Evolutionary conservation across 108 stramenopile species (phyloP), one percentile per base, ranked within the genome.

Genomic region (Cylindrotheca fusiformis): DNA sequence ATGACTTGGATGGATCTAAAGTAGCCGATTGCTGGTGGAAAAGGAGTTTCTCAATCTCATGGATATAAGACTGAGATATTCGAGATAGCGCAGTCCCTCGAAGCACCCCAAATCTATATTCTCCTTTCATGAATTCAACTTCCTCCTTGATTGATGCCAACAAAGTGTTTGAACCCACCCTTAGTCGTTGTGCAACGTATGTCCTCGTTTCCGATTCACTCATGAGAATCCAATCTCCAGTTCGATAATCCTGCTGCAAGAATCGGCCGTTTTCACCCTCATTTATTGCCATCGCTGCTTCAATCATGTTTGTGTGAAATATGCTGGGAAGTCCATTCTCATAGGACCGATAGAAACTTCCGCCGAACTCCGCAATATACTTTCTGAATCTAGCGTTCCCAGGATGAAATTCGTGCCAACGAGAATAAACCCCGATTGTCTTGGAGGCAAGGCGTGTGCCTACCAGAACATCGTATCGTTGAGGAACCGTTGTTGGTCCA

Each of bases 331-430:
- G 26, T 1, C 29, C 32, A 22, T 52, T 31, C 23, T 41, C 19
- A 20, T 57, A 48, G 0, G 71, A 72, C 18, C 63, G 72, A 32
- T 49, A 73, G 23, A 53, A 52, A 6, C n/a, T 22, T 46, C 65
- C 72, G 19, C 72, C 72, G 30, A 64, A 64, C 12, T 32, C 4
- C 6, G 55, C 45, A 19, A 78, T 51, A 33, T 51, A 26, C 18
- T 65, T 12, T n/a, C 54, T 14, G 54, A 77, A 78, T 0, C 54
- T 23, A n/a, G 36, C n/a, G 58, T 85, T 85, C 12, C 77, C 83
- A 33, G 83, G 80, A 70, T 85, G 83, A 32, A 62, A 78, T 24
- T 85, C 74, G 14, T 80, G 52, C 75, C 75, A 85, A 0, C 55
- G 67, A 20, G 65, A 48, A 45, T 79, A 85, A 10, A 63, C 68